Percentiles rank a stretch among this genome's conserved stretches.
These are phyloP conservation scores for Trichosporon asahii DNA, from an alignment of 1,284 basidiomycete species.

Conservation along the genomic window DNA sequence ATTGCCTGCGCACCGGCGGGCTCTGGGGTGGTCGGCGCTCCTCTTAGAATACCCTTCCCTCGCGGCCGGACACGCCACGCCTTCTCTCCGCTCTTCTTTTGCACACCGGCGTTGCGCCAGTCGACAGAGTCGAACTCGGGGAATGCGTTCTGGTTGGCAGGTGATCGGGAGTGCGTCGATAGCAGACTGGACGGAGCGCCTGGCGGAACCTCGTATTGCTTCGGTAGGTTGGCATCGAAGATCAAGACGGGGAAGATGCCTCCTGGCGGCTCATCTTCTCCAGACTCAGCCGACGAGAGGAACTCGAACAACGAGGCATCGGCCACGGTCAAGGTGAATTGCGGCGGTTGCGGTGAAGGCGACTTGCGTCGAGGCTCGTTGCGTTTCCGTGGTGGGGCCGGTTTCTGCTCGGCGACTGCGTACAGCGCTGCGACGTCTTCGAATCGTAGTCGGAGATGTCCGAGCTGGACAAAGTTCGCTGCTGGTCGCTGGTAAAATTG, in stretches of 20 bases:
- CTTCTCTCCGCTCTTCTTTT: slow-evolving; percentile 37
- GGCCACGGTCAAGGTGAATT: slow-evolving; percentile 24
- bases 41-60: slow-evolving; percentile 37
- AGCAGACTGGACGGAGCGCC: slow-evolving; percentile 25
- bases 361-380: slow-evolving; percentile 14
- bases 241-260: slow-evolving; percentile 47
- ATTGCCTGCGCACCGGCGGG: slow-evolving; percentile 27
- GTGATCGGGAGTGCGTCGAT: slow-evolving; percentile 5
- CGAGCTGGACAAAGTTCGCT: slow-evolving; percentile 34
- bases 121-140: slow-evolving; percentile 46
- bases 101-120: slow-evolving; percentile 44
- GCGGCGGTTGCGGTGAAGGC: slow-evolving; percentile 19
- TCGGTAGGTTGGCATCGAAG: slow-evolving; percentile 44
- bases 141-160: slow-evolving; percentile 25
- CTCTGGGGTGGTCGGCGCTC: slow-evolving; percentile 19
- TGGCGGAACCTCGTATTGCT: slow-evolving; percentile 40
- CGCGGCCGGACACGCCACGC: slow-evolving; percentile 40
- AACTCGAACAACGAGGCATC: slow-evolving; percentile 43
- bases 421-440: slow-evolving; percentile 35
- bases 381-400: slow-evolving; percentile 2
- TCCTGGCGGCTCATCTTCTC: slow-evolving; percentile 36
- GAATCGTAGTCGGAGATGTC: slow-evolving; percentile 42
- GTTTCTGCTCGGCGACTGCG: slow-evolving; percentile 12
- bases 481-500: slow-evolving; percentile 40
- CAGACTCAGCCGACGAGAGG: slow-evolving; percentile 26